Base-by-base conservation (phyloP, 257 asterid genomes). In the Craterostigma plantagineum region DNA sequence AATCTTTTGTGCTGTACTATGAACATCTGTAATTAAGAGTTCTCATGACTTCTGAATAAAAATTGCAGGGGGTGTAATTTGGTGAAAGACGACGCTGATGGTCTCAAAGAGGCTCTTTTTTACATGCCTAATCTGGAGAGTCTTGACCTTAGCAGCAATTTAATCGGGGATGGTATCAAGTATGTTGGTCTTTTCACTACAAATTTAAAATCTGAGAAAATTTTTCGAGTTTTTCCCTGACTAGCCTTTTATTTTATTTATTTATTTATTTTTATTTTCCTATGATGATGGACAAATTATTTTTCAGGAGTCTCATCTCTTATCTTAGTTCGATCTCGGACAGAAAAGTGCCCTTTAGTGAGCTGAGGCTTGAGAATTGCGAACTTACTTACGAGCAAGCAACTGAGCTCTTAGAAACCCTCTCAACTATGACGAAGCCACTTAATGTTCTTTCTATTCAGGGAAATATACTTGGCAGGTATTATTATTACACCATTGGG, bases 381-480 rank as follows among this genome's bases (percentile, higher is more conserved):
- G 91, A 74, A 45, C 91, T 83, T 63, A 55, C 83, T 38, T 68
- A 63, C 65, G 23, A 50, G 12, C 72, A 75, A 43, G 76, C 65
- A 49, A 58, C 41, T 57, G 63, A 68, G 64, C 92, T 90, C 54
- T 61, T 90, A 53, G 58, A 33, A 59, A 75, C 68, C 53, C 83
- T 90, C 56, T 76, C 91, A 38, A 56, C 65, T 34, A 61, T 75
- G 81, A 70, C 57, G 56, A 75, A 60, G 42, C 91, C 92, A 35
- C 79, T 77, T 46, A 71, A 53, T 35, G 36, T 61, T 42, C 91
- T 90, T 53, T 90, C 92, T 8, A 47, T 90, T 42, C 78, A 83
- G 48, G 83, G 75, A 63, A 90, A 90, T 59, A 39, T 65, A 52
- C 90, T 90, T 47, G 86, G 95, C 73, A 83, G 92, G 95, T 90